These are phyloP conservation scores for Apiotrichum siamense DNA, from an alignment of 1,284 basidiomycete species.

Conservation along the genomic window DNA sequence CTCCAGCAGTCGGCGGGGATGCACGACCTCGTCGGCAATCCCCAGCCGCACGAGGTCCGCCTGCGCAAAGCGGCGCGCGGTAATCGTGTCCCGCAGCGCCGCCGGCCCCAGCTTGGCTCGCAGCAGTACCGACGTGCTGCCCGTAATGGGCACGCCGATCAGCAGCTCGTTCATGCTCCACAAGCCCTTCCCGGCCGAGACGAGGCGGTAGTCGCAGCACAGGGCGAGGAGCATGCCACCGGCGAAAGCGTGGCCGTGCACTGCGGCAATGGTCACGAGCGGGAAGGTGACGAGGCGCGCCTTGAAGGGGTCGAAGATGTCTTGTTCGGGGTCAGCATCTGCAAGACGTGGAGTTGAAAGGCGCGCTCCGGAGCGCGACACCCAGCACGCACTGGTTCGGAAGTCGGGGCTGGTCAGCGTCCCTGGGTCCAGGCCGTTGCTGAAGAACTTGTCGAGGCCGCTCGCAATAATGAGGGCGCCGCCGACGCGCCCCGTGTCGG, in stretches of 20 bases:
- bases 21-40: conserved; percentile 65
- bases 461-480: conserved; percentile 71
- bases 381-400: conserved; percentile 57
- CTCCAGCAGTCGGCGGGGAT: conserved; percentile 53
- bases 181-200: conserved; percentile 75
- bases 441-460: conserved; percentile 79
- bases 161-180: conserved; percentile 85
- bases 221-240: conserved; percentile 74
- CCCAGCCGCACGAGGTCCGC: conserved; percentile 62
- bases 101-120: conserved; percentile 59
- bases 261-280: conserved; percentile 65
- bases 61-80: conserved; percentile 75
- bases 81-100: conserved; percentile 64
- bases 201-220: conserved; percentile 81
- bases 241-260: conserved; percentile 84
- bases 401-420: conserved; percentile 62
- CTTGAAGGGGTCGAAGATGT: conserved; percentile 42
- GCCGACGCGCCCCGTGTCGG: conserved; percentile 41
- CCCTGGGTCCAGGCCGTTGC: conserved; percentile 74
- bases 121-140: conserved; percentile 62
- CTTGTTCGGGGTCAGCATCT: conserved; percentile 15
- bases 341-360: not conserved
- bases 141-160: conserved; percentile 72
- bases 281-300: conserved; percentile 47
- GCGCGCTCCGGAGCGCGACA: no score